Evolutionary conservation across 768 basidiomycete genomes (phyloP).

Genomic region (Hydnomerulius pinastri): DNA sequence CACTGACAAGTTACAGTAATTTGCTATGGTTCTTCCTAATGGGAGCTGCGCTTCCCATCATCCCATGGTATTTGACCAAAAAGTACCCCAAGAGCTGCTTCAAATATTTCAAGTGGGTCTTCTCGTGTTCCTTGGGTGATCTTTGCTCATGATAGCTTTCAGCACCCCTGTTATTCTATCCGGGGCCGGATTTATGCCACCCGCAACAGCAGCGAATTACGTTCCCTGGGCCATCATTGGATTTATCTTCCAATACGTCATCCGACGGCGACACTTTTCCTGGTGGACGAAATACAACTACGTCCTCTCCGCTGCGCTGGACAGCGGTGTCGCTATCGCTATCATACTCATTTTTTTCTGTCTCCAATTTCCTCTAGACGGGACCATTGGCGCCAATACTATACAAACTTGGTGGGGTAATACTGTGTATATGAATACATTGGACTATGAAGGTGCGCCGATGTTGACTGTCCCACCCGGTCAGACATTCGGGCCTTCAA

Average conservation of each 20-base stretch:
- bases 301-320: constrained; percentile 34
- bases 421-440: constrained; percentile 38
- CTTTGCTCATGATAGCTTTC: neutral
- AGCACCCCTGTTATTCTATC: constrained; percentile 41
- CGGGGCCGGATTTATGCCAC: constrained; percentile 42
- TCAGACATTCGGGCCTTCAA: constrained; percentile 37
- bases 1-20: constrained; percentile 1
- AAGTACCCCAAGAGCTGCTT: constrained; percentile 61
- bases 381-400: constrained; percentile 45
- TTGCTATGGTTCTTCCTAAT: constrained; percentile 74
- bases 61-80: constrained; percentile 50
- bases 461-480: constrained; percentile 28
- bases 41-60: constrained; percentile 59
- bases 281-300: constrained; percentile 44
- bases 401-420: constrained; percentile 72
- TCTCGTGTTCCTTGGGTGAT: neutral
- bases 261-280: constrained; percentile 29
- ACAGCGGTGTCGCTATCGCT: constrained; percentile 21
- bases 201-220: constrained; percentile 49
- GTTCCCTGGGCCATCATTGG: constrained; percentile 45
- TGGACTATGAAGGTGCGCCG: constrained; percentile 36
- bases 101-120: constrained; percentile 56
- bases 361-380: constrained; percentile 34
- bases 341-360: constrained; percentile 25
- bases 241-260: constrained; percentile 45